These are phyloP conservation scores for Simmondsia chinensis DNA, from an alignment of 148 eudicot genomes.

Conservation along the genomic window DNA sequence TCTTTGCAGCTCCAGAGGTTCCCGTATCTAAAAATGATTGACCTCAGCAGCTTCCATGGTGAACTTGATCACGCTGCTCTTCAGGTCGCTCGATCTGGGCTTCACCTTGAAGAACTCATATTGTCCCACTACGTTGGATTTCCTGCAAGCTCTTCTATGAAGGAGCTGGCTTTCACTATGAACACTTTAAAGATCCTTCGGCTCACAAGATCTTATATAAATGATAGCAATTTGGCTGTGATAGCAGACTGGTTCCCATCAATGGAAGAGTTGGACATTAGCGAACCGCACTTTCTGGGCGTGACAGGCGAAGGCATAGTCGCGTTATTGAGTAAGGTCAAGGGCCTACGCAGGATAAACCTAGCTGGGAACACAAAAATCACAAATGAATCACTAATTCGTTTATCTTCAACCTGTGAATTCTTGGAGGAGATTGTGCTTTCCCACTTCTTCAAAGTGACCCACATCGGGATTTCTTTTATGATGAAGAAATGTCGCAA, in stretches of 20 bases:
- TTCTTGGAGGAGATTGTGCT: conserved; percentile 1
- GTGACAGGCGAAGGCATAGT: not conserved
- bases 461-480: not conserved
- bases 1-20: not conserved
- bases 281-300: not conserved
- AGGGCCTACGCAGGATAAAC: not conserved
- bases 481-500: not conserved
- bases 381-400: not conserved
- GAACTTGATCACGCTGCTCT: not conserved
- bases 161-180: not conserved
- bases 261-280: conserved; percentile 1
- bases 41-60: not conserved
- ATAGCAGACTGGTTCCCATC: conserved; percentile 2
- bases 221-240: not conserved
- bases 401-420: conserved; percentile 1
- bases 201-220: not conserved
- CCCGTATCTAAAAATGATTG: not conserved
- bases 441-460: not conserved
- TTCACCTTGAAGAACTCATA: not conserved
- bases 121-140: too few relatives aligned
- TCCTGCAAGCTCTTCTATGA: not conserved
- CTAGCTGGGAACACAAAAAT: not conserved
- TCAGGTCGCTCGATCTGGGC: not conserved
- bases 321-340: not conserved
- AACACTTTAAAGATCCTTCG: not conserved